Evolutionary conservation across 495 filamentous ascomycete species (phyloP).

Genomic region (Aspergillus cristatus): DNA sequence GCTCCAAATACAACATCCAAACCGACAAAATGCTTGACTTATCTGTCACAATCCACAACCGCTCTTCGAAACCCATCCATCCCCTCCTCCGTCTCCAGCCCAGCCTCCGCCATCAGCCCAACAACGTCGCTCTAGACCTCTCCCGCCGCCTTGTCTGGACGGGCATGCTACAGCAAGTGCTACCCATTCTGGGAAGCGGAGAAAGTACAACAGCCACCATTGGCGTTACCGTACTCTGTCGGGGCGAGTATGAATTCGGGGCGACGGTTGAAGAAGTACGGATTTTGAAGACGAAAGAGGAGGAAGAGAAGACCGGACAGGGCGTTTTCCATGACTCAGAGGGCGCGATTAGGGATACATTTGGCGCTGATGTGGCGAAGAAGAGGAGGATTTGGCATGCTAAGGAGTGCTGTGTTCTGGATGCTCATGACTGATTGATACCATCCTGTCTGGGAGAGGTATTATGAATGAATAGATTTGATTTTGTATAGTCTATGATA

Average conservation of each 20-base stretch:
- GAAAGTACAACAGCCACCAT: slow-evolving; percentile 46
- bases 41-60: slow-evolving; percentile 59
- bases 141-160: slow-evolving; percentile 77
- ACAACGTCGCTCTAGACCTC: slow-evolving; percentile 69
- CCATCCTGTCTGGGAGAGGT: no score
- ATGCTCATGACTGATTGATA: slow-evolving; percentile 41
- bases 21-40: slow-evolving; percentile 68
- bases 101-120: slow-evolving; percentile 60
- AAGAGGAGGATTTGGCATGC: slow-evolving; percentile 67
- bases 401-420: slow-evolving; percentile 52
- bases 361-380: slow-evolving; percentile 47
- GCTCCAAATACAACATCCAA: slow-evolving; percentile 45
- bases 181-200: slow-evolving; percentile 51
- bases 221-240: slow-evolving; percentile 61
- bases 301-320: no score
- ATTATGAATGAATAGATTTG: no score
- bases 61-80: slow-evolving; percentile 55
- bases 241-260: slow-evolving; percentile 74
- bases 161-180: slow-evolving; percentile 66
- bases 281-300: slow-evolving; percentile 15
- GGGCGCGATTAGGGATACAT: slow-evolving; percentile 40
- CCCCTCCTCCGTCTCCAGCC: slow-evolving; percentile 73
- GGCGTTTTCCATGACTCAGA: slow-evolving; percentile 20
- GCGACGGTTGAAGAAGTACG: slow-evolving; percentile 74
- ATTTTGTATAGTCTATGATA: background rate